Percentiles rank a stretch among this genome's conserved stretches.
Evolutionary conservation across 129 eudicot genomes (phyloP).

Genomic region (Flaveria brownii): DNA sequence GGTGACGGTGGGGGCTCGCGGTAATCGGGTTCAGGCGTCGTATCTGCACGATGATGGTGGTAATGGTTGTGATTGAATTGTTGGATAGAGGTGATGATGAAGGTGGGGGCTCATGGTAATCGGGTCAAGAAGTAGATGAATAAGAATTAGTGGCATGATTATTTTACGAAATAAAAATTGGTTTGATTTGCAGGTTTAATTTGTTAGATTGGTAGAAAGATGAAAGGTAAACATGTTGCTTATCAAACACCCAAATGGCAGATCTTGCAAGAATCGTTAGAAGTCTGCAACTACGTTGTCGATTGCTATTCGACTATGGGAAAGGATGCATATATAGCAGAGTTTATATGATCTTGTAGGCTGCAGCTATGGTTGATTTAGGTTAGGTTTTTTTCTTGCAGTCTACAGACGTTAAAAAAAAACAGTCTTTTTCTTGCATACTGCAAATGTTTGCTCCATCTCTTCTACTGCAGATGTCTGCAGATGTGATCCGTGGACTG

Average conservation of each 20-base stretch:
- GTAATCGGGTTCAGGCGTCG: slow-evolving; percentile 37
- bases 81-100: slow-evolving; percentile 3
- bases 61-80: not conserved
- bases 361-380: not conserved
- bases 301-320: not conserved
- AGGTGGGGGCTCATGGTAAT: slow-evolving; percentile 1
- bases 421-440: no score
- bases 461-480: no score
- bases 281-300: not conserved
- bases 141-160: not conserved
- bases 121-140: not conserved
- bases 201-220: not conserved
- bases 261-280: not conserved
- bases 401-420: no score
- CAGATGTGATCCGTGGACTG: no score
- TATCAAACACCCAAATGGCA: no score
- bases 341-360: not conserved
- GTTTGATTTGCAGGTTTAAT: not conserved
- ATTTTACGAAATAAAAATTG: no score
- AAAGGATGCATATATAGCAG: not conserved
- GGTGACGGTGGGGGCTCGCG: not conserved
- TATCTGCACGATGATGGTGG: slow-evolving; percentile 26
- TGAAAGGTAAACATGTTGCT: no score
- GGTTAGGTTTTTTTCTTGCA: no score
- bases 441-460: no score